Percentiles rank a stretch among this genome's conserved stretches.
phyloP scores from a whole-genome alignment of 2,329 filamentous ascomycete genomes.

The Mariannaea sp. region DNA sequence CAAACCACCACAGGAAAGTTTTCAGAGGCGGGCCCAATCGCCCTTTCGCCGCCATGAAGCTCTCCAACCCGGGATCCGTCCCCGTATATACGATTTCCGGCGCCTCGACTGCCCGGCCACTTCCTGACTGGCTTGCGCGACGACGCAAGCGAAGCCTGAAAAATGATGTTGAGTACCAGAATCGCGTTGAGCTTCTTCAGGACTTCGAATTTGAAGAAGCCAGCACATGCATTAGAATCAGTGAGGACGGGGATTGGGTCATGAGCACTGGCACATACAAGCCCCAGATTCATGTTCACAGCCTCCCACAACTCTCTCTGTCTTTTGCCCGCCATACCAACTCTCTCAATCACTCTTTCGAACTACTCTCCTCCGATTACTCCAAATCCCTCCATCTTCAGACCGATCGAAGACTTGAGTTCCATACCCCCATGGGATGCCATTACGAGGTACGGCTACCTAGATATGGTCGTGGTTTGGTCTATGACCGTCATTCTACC shows the following conservation, averaged over 20 bases:
- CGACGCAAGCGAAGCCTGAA: slow-evolving; percentile 90
- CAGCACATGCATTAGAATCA: slow-evolving; percentile 85
- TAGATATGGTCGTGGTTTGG: slow-evolving; percentile 86
- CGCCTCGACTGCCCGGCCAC: slow-evolving; percentile 80
- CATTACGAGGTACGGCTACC: slow-evolving; percentile 91
- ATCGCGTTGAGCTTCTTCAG: slow-evolving; percentile 90
- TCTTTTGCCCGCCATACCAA: slow-evolving; percentile 92
- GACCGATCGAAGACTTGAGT: slow-evolving; percentile 86
- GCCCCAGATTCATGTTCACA: slow-evolving; percentile 84
- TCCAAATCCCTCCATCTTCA: slow-evolving; percentile 94
- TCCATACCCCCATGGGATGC: slow-evolving; percentile 86
- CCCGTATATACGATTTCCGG: slow-evolving; percentile 96
- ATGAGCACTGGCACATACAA: slow-evolving; percentile 87
- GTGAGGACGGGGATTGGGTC: slow-evolving; percentile 95
- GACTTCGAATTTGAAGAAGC: slow-evolving; percentile 99
- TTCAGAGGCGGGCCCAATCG: slow-evolving; percentile 21
- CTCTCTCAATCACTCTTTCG: slow-evolving; percentile 87
- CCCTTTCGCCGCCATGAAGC: slow-evolving; percentile 64
- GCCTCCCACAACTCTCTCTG: slow-evolving; percentile 89
- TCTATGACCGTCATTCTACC: slow-evolving; percentile 80
- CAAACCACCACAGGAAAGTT: slow-evolving; percentile 26
- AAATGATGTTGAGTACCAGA: slow-evolving; percentile 89
- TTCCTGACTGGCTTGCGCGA: slow-evolving; percentile 94
- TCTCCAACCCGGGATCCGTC: slow-evolving; percentile 80
- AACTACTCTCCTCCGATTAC: slow-evolving; percentile 87